These are phyloP conservation scores for Mallotus nudiflorus DNA, from an alignment of 345 rosid species.

Conservation along the genomic window DNA sequence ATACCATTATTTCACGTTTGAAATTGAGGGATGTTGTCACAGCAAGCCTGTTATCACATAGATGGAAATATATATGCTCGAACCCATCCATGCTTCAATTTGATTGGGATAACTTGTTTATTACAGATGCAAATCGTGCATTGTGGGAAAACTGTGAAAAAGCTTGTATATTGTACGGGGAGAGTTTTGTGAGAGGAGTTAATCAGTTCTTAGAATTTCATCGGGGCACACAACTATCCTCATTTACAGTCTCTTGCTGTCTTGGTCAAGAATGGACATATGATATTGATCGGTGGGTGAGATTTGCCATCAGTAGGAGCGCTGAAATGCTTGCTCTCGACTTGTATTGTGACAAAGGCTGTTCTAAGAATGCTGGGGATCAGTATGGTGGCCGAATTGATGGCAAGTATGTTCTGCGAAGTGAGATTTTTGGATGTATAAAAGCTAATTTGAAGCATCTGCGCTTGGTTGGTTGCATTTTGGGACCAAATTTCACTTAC, in stretches of 20 bases:
- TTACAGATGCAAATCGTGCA: background rate
- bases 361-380: background rate
- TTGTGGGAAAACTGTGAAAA: background rate
- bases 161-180: background rate
- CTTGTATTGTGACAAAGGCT: background rate
- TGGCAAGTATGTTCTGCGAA: background rate
- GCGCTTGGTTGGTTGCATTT: background rate
- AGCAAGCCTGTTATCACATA: background rate
- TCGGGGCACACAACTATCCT: background rate
- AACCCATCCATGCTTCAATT: background rate
- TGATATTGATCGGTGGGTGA: background rate
- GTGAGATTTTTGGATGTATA: background rate
- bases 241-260: background rate
- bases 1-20: background rate
- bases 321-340: background rate
- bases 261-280: background rate
- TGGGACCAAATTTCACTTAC: background rate
- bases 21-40: background rate
- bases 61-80: background rate
- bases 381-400: too few relatives aligned
- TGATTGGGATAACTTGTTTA: background rate
- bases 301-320: background rate
- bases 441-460: background rate
- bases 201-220: background rate
- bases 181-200: background rate